Evolutionary conservation across 768 basidiomycete species (phyloP), one percentile per base, ranked within the genome.

Genomic region (Podaxis rugospora): DNA sequence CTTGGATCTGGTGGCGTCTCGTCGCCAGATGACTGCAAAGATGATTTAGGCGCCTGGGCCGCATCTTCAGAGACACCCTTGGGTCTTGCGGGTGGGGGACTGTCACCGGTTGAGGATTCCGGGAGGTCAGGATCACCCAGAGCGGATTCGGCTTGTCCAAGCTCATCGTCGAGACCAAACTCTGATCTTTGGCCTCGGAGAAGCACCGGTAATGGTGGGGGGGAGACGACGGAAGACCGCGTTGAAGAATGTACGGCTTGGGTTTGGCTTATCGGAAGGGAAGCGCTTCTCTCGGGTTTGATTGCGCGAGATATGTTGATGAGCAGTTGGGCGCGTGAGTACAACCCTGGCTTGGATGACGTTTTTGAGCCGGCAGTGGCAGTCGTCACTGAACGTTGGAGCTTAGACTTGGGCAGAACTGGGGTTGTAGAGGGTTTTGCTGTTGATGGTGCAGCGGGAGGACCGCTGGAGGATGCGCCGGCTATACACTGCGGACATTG

Each of bases 121-220:
- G 64, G 54, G 32, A 55, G 51, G 16, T 47, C 59, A 10, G 59
- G 53, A n/a, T 61, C 59, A 25, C 59, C 59, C 46, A 49, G 18
- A 5, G 59, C 53, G 1, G 59, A 61, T 28, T 61, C 59, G 23
- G 59, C 52, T 28, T 61, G 59, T 23, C 59, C 59, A 16, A 27
- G 35, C 16, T 61, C 59, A 16, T 61, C 59, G 44, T 70, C 68
- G 16, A 72, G 65, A 13, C 72, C 74, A 36, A 72, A 70, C 49
- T 65, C 67, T 51, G 70, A 71, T 25, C 75, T 69, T 59, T 76
- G 71, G 25, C 70, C 68, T 3, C 76, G 73, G 10, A 80, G 67
- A 18, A 79, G 70, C 53, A 78, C 69, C 39, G 78, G 78, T 40
- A 80, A 71, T 2, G 78, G 77, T 23, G 72, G 73, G 3, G 78